Percentiles rank a stretch among this genome's conserved stretches.
These are phyloP conservation scores for Lentinula raphanica DNA, from an alignment of 768 basidiomycete species.

Conservation along the genomic window DNA sequence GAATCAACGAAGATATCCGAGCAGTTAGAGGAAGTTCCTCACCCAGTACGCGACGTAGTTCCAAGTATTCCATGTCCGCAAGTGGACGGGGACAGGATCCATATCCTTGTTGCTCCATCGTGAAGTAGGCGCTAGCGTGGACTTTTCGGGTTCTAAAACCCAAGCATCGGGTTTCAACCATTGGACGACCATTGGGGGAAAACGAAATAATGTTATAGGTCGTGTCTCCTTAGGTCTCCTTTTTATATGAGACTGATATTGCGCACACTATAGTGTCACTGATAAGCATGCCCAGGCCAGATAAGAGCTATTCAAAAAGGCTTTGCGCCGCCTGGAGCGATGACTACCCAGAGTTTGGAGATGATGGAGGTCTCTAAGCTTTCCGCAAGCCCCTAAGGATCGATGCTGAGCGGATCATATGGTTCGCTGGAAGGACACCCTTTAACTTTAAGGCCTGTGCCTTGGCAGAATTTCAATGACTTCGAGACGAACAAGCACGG, in stretches of 20 bases:
- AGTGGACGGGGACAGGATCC: constrained; percentile 61
- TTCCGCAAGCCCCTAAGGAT: too few relatives aligned
- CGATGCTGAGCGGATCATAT: too few relatives aligned
- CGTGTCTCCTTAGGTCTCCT: too few relatives aligned
- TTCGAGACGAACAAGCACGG: too few relatives aligned
- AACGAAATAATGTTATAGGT: background rate
- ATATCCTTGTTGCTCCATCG: constrained; percentile 73
- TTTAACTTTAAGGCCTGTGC: too few relatives aligned
- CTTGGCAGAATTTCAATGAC: too few relatives aligned
- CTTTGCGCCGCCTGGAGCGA: too few relatives aligned
- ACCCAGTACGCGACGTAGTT: constrained; percentile 61
- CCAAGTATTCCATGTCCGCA: constrained; percentile 64
- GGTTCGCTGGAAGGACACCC: too few relatives aligned
- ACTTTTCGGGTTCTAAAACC: constrained; percentile 47
- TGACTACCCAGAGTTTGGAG: too few relatives aligned
- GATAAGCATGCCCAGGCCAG: background rate
- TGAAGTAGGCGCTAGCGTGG: constrained; percentile 51
- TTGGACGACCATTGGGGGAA: constrained; percentile 3
- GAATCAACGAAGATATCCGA: constrained; percentile 17
- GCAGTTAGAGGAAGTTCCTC: constrained; percentile 16
- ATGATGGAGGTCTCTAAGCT: too few relatives aligned
- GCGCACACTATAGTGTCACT: too few relatives aligned
- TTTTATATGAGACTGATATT: background rate
- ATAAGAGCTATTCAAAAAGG: too few relatives aligned
- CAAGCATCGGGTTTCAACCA: constrained; percentile 35